Base-by-base conservation (phyloP, 2,329 filamentous ascomycete species). In the Herpotrichia juniperi region DNA sequence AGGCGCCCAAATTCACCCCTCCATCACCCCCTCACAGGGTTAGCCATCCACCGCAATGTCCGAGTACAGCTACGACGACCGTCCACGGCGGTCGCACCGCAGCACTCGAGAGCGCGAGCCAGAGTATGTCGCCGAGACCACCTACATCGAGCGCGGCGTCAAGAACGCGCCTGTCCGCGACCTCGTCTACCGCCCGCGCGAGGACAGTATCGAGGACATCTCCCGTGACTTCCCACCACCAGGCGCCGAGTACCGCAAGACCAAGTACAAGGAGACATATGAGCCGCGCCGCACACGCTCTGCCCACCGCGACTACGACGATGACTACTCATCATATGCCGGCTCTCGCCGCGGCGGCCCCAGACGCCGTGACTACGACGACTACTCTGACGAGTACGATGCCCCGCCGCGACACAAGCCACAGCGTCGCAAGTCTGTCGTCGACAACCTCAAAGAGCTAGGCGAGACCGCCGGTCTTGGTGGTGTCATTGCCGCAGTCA, bases 131-230 rank as follows among this genome's bases (percentile, higher is more conserved):
- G 70, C 73, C 44, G 79, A 81, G 66, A 78, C 78, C 49, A 79
- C 78, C 31, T 81, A 80, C 71, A 77, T 81, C 58, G 78, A 74
- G 74, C 64, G 79, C 78, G 69, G 78, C 73, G 61, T 78, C 69
- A 67, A 63, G 26, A 76, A 74, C 55, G 68, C 72, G 12, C 69
- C 73, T 32, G 74, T 75, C 28, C 74, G 76, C 48, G 79, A 81
- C 57, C 74, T 81, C 47, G 78, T 79, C 66, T 80, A 77, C 67
- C 78, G 79, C 51, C 74, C 78, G 44, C 87, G 88, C 58, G 87
- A 93, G 69, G 88, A 91, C 66, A 92, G 88, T 72, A 87, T 96
- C 68, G 93, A 96, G 76, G 90, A 96, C 75, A 86, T 96, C 54
- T 85, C 86, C 58, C 87, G 91, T 61, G 90, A 96, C 62, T 96